Evolutionary conservation across 352 stramenopile species (phyloP).

Genomic region (Pythium aquatile): DNA sequence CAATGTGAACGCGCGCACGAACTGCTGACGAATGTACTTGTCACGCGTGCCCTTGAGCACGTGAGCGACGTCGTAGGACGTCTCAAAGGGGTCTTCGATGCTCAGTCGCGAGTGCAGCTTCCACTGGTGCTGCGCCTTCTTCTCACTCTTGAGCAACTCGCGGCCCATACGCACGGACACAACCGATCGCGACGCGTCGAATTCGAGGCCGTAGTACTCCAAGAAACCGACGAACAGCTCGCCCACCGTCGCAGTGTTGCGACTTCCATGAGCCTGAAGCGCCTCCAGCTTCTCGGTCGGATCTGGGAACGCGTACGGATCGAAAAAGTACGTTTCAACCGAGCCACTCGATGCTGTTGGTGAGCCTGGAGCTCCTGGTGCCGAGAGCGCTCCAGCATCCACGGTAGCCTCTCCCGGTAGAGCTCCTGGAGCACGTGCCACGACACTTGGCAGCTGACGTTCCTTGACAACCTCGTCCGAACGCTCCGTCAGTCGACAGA

Average conservation of each 20-base stretch:
- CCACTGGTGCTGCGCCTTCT: slow-evolving; percentile 64
- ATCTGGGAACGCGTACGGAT: slow-evolving; percentile 63
- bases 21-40: slow-evolving; percentile 86
- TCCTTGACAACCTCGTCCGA: slow-evolving; percentile 27
- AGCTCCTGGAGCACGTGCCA: slow-evolving; percentile 46
- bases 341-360: slow-evolving; percentile 9
- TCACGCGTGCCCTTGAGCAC: slow-evolving; percentile 91
- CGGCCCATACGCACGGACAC: slow-evolving; percentile 70
- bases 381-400: not conserved
- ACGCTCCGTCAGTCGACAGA: slow-evolving; percentile 43
- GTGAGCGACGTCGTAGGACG: slow-evolving; percentile 96
- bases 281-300: slow-evolving; percentile 41
- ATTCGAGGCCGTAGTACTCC: slow-evolving; percentile 66
- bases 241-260: slow-evolving; percentile 56
- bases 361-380: not conserved
- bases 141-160: slow-evolving; percentile 73
- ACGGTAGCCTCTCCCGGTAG: slow-evolving; percentile 19
- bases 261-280: slow-evolving; percentile 39
- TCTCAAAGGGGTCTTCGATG: slow-evolving; percentile 99
- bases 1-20: slow-evolving; percentile 66
- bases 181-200: slow-evolving; percentile 67
- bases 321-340: slow-evolving; percentile 85
- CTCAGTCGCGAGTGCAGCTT: slow-evolving; percentile 74
- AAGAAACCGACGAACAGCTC: slow-evolving; percentile 77
- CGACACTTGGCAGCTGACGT: slow-evolving; percentile 42